A percentile compares a stretch with the other conserved stretches of the same genome.
Evolutionary conservation across 139 green algal species (phyloP).

Genomic region (Chlorella vulgaris): DNA sequence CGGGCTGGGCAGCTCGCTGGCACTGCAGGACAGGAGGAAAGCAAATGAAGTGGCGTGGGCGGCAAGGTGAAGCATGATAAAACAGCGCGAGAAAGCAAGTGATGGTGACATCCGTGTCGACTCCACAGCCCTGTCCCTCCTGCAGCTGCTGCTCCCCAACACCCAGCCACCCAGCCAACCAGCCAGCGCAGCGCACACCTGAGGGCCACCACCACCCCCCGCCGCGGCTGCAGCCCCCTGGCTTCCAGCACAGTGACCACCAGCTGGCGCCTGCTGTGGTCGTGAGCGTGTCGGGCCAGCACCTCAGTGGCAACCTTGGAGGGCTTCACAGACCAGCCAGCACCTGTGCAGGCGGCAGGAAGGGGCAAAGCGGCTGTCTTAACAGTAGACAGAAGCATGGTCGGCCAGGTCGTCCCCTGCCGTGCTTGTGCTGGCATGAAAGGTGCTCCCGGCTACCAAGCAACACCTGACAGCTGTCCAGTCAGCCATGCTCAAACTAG

Average conservation of each 20-base stretch:
- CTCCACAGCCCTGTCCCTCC: no score
- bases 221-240: conserved; percentile 47
- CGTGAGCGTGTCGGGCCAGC: conserved; percentile 44
- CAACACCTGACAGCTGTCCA: no score
- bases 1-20: conserved; percentile 59
- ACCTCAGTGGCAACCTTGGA: conserved; percentile 44
- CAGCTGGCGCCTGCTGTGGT: conserved; percentile 53
- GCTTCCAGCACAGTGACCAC: conserved; percentile 58
- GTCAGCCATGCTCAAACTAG: not conserved
- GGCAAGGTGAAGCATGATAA: no score
- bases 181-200: not conserved
- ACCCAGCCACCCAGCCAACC: not conserved
- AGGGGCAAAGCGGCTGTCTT: no score
- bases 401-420: no score
- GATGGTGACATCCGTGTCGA: no score
- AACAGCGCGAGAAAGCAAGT: no score
- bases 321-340: conserved; percentile 34
- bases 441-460: no score
- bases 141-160: no score
- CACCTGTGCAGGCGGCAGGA: not conserved
- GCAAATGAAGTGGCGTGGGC: not conserved
- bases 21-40: conserved; percentile 2
- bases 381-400: no score
- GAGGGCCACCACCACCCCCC: conserved; percentile 62
- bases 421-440: no score